These are phyloP conservation scores for Halteria grandinella DNA, from an alignment of 73 alveolate genomes.

Conservation along the genomic window DNA sequence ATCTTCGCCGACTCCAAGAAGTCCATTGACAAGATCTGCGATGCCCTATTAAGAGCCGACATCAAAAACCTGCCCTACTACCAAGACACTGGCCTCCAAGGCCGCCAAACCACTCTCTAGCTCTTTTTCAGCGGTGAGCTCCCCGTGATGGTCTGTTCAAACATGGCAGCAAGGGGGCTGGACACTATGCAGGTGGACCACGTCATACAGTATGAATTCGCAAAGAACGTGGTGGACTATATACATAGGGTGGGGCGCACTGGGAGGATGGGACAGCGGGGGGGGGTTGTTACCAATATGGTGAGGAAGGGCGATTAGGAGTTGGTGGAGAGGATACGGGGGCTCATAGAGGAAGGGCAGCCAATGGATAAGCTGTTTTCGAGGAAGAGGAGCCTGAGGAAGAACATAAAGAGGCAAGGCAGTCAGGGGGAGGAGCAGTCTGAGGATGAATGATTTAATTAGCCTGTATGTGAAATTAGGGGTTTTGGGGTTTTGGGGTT, in stretches of 20 bases:
- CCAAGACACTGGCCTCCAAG: conserved; percentile 44
- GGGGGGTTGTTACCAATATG: conserved; percentile 81
- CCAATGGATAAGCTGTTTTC: no score
- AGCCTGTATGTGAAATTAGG: no score
- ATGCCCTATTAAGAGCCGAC: conserved; percentile 28
- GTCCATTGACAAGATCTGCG: conserved; percentile 37
- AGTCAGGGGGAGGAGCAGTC: no score
- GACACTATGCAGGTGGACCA: conserved; percentile 75
- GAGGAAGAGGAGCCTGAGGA: background rate
- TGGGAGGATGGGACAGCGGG: conserved; percentile 97
- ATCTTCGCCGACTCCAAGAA: conserved; percentile 55
- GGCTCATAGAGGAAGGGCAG: background rate
- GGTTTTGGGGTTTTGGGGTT: no score
- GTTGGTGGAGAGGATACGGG: conserved; percentile 48
- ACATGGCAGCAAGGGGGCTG: conserved; percentile 72
- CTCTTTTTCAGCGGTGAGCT: no score
- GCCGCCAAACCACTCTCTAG: conserved; percentile 36
- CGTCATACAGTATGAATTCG: conserved; percentile 76
- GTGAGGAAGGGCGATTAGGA: conserved; percentile 65
- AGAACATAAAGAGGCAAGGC: background rate
- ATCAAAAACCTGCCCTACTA: conserved; percentile 63
- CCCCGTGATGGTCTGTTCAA: conserved; percentile 69
- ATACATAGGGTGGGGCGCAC: conserved; percentile 95
- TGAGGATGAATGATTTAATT: no score
- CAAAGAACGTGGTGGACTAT: conserved; percentile 71